Base-by-base conservation (phyloP, 352 stramenopile genomes). In the Hyaloperonospora arabidopsidis region DNA sequence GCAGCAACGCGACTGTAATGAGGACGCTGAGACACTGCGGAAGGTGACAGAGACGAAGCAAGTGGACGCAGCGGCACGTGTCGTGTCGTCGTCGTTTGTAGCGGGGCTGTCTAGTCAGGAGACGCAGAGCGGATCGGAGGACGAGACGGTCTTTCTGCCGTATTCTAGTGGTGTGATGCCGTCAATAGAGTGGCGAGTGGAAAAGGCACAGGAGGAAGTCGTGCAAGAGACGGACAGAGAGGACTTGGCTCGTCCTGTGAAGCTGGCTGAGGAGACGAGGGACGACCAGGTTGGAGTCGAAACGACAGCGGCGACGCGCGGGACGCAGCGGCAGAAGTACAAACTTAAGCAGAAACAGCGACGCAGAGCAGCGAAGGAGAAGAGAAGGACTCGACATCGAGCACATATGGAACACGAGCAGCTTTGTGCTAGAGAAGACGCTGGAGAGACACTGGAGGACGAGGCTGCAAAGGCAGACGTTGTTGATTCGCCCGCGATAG, bases 81-180 rank as follows among this genome's bases (percentile, higher is more conserved):
- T 32, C 25, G 25, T 8, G 25, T 32, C 25, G 25, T 32, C 25
- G 36, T 17, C 52, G 21, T 72, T 66, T 41, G 54, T 57, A 39
- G 52, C 51, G 13, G 77, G 73, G 34, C 69, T 67, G 15, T 88
- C 78, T 14, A 88, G 78, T 35, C 78, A 88, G 44, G 78, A 88
- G 49, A 88, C 78, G 14, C 78, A 88, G 57, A 82, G 73, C 2
- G 77, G 73, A 14, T 87, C 77, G 1, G 74, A 86, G 39, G 74
- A 87, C 22, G 75, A 84, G 32, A 36, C 45, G 6, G 46, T 60
- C 29, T 74, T 77, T 18, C 13, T 76, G 25, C 65, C 64, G 21
- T 78, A 70, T 45, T 52, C 25, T 4, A 32, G 47, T 12, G 34
- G 22, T 12, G 32, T 75, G 10, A 35, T 70, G 32, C 18, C 56